These are phyloP conservation scores for Priceomyces castillae DNA, from an alignment of 805 yeast genomes.

Conservation along the genomic window DNA sequence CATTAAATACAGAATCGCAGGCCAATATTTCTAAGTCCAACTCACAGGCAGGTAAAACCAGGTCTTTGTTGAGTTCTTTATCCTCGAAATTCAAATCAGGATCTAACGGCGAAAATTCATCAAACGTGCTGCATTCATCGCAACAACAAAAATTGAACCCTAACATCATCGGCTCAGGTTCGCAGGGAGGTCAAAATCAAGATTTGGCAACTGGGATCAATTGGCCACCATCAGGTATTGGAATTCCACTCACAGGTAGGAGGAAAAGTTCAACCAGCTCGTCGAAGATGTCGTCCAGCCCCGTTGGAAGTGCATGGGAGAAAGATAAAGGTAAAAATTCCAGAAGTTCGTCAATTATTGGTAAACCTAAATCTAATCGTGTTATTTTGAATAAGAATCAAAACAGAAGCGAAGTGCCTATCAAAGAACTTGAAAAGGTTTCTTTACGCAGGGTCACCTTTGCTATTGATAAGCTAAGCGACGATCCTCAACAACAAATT, in stretches of 20 bases:
- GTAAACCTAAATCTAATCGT: conserved; percentile 15
- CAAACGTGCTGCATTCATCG: conserved; percentile 5
- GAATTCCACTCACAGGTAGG: conserved; percentile 11
- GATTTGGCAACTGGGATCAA: conserved; percentile 22
- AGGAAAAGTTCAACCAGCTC: conserved; percentile 9
- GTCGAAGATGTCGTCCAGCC: conserved; percentile 4
- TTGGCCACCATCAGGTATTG: conserved; percentile 27
- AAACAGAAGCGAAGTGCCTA: conserved; percentile 32
- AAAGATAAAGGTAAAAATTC: conserved; percentile 9
- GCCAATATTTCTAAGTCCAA: conserved; percentile 17
- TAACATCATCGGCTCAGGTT: conserved; percentile 8
- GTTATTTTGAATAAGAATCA: conserved; percentile 47
- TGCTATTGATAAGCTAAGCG: conserved; percentile 66
- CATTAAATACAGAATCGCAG: background rate
- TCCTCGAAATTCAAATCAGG: conserved; percentile 41
- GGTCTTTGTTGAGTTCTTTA: conserved; percentile 36
- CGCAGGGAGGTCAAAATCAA: conserved; percentile 6
- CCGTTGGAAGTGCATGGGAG: background rate
- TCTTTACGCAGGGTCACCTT: conserved; percentile 67
- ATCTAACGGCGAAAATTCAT: conserved; percentile 12
- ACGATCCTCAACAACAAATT: conserved; percentile 74
- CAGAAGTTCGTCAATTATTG: conserved; percentile 13
- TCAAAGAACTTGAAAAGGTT: conserved; percentile 28
- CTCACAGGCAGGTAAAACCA: conserved; percentile 15
- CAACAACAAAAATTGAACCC: conserved; percentile 12